Percentiles rank a stretch among this genome's conserved stretches.
Conservation (phyloP, 164 flowering plant species). For the Euptelea pleiosperma region DNA sequence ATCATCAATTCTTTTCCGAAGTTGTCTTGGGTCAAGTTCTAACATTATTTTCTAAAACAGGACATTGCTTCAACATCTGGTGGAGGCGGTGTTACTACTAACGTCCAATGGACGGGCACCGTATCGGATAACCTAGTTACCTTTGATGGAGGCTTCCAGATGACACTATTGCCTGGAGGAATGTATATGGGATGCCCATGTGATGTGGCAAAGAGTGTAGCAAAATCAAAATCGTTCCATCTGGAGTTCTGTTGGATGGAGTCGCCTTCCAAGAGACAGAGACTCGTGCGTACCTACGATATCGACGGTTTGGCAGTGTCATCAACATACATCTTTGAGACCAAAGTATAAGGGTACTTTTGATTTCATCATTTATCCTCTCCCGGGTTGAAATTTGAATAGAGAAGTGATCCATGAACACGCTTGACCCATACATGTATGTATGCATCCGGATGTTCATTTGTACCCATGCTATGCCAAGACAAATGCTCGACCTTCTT, state of each 20-base stretch:
- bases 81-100: slow-evolving; percentile 43
- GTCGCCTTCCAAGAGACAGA: slow-evolving; percentile 66
- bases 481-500: no score
- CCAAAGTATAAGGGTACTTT: slow-evolving; percentile 25
- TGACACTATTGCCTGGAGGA: slow-evolving; percentile 81
- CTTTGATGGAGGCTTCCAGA: slow-evolving; percentile 72
- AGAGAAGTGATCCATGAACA: no score
- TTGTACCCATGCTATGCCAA: no score
- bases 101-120: slow-evolving; percentile 72
- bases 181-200: slow-evolving; percentile 88
- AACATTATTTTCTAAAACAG: slow-evolving; percentile 29
- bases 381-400: no score
- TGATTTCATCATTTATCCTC: background rate
- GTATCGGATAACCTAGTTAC: slow-evolving; percentile 48
- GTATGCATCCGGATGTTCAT: no score
- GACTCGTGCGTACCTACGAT: slow-evolving; percentile 79
- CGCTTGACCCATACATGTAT: no score
- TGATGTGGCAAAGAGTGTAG: slow-evolving; percentile 61
- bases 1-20: background rate
- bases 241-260: slow-evolving; percentile 93
- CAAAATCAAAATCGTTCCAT: slow-evolving; percentile 71
- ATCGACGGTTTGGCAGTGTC: slow-evolving; percentile 81
- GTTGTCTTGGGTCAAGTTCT: slow-evolving; percentile 8
- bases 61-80: slow-evolving; percentile 52
- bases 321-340: slow-evolving; percentile 64